Conservation (phyloP, 352 stramenopile species). For the Globisporangium echinulatum region DNA sequence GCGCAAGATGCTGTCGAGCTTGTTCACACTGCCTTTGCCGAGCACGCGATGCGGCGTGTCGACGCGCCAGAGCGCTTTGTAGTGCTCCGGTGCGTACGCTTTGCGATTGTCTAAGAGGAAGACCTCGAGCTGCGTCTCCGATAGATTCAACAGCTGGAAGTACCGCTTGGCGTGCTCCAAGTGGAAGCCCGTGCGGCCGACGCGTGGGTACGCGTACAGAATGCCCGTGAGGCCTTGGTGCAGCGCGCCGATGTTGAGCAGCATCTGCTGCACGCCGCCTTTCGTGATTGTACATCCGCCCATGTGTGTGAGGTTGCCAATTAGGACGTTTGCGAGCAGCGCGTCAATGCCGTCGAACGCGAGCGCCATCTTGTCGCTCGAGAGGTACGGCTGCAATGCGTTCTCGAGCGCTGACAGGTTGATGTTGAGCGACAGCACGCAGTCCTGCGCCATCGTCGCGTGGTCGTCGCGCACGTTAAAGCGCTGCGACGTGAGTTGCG, state of each 20-base stretch:
- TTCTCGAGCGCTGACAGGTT: conserved; percentile 73
- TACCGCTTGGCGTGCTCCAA: conserved; percentile 80
- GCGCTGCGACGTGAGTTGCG: conserved; percentile 58
- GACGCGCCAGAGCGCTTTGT: conserved; percentile 71
- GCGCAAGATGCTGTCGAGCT: conserved; percentile 73
- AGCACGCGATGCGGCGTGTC: conserved; percentile 69
- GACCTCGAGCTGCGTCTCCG: conserved; percentile 72
- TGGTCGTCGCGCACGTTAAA: conserved; percentile 54
- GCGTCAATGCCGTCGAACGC: conserved; percentile 68
- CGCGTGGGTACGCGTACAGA: conserved; percentile 61
- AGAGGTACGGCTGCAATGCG: conserved; percentile 61
- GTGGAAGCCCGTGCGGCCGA: conserved; percentile 40
- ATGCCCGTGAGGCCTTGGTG: conserved; percentile 69
- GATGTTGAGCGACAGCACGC: conserved; percentile 66
- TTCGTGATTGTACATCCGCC: conserved; percentile 50
- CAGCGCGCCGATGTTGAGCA: conserved; percentile 67
- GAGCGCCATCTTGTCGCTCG: conserved; percentile 68
- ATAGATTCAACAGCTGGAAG: conserved; percentile 64
- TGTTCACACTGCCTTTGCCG: conserved; percentile 72
- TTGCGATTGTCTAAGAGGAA: conserved; percentile 72
- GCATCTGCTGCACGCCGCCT: conserved; percentile 73
- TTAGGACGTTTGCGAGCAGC: conserved; percentile 54
- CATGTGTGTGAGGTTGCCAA: conserved; percentile 63
- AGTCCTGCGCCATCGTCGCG: conserved; percentile 63
- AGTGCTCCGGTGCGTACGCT: conserved; percentile 47